Conservation (phyloP, 1,284 basidiomycete genomes). For the Ceraceosorus guamensis region DNA sequence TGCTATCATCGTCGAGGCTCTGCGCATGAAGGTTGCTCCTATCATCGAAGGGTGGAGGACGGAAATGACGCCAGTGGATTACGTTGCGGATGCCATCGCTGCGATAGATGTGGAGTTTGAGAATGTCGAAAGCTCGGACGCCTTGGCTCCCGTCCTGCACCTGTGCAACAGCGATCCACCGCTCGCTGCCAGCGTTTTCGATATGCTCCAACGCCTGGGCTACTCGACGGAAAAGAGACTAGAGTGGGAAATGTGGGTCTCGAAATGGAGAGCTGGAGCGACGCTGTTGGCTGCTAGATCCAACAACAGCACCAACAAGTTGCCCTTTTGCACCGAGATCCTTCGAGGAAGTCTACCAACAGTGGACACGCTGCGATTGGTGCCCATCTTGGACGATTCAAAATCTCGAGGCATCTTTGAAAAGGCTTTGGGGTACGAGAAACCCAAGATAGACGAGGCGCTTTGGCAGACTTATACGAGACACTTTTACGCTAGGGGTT, state of each 20-base stretch:
- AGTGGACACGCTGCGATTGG: conserved; percentile 29
- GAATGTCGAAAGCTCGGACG: conserved; percentile 13
- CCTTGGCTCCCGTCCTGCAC: conserved; percentile 14
- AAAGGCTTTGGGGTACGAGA: conserved; percentile 16
- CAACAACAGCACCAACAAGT: conserved; percentile 25
- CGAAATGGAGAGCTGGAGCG: conserved; percentile 28
- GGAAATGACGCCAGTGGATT: conserved; percentile 47
- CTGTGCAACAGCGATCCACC: conserved; percentile 41
- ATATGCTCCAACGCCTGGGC: conserved; percentile 33
- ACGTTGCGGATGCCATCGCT: conserved; percentile 41
- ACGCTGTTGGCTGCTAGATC: conserved; percentile 21
- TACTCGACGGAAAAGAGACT: conserved; percentile 33
- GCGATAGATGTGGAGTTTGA: conserved; percentile 35
- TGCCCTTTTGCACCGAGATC: conserved; percentile 39
- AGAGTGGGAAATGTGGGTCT: conserved; percentile 42
- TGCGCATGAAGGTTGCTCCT: conserved; percentile 42
- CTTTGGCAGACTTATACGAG: conserved; percentile 40
- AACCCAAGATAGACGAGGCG: conserved; percentile 35
- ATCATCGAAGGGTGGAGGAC: conserved; percentile 37
- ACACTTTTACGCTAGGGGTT: conserved; percentile 45
- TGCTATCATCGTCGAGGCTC: conserved; percentile 44
- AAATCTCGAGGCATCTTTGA: conserved; percentile 28
- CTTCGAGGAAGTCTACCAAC: conserved; percentile 41
- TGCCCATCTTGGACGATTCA: conserved; percentile 41
- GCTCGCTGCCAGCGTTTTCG: conserved; percentile 30